phyloP scores from a whole-genome alignment of 306 rosid genomes.

The Pterocarpus santalinus region DNA sequence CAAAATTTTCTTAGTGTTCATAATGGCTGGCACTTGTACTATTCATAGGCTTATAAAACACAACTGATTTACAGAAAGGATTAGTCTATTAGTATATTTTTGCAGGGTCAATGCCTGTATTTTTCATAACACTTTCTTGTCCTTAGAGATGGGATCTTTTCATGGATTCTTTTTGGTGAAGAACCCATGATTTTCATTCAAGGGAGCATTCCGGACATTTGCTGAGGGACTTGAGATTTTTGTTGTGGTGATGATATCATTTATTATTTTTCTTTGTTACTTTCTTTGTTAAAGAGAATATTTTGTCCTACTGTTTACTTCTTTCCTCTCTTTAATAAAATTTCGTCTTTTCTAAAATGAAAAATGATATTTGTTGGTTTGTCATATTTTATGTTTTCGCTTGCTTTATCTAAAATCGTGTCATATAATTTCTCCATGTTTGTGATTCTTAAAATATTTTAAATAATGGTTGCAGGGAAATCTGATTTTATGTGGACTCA shows the following conservation, averaged over 20 bases:
- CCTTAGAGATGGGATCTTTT: conserved; percentile 12
- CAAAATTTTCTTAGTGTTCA: neutral
- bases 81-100: conserved; percentile 1
- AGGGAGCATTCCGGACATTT: neutral
- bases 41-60: conserved; percentile 2
- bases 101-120: neutral
- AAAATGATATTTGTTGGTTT: conserved; percentile 15
- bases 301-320: neutral
- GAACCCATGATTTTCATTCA: neutral
- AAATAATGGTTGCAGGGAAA: conserved; percentile 71
- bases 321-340: conserved; percentile 9
- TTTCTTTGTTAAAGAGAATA: neutral
- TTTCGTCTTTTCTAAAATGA: neutral
- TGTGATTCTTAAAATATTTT: conserved; percentile 36
- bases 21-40: neutral
- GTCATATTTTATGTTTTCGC: conserved; percentile 15
- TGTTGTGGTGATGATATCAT: conserved; percentile 2
- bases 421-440: conserved; percentile 16
- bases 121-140: neutral
- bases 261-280: neutral
- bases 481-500: conserved; percentile 84
- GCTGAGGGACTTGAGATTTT: neutral
- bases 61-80: neutral
- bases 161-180: conserved; percentile 17
- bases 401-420: neutral